A percentile compares a stretch with the other conserved stretches of the same genome.
Evolutionary conservation across 2,329 filamentous ascomycete species (phyloP).

Genomic region (Cercospora sp.): DNA sequence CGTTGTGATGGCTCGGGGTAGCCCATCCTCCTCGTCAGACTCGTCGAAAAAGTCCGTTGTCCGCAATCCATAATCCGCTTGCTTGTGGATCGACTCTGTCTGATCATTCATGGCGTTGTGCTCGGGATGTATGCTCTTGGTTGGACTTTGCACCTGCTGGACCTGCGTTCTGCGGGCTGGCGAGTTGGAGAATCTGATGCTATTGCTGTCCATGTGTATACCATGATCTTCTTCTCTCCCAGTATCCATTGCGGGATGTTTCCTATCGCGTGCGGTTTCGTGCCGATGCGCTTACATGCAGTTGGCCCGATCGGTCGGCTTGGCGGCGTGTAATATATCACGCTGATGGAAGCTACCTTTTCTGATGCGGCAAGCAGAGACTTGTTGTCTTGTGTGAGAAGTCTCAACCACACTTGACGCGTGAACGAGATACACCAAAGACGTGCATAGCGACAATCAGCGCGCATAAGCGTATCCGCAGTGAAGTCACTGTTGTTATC

Average conservation of each 20-base stretch:
- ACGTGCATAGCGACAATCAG: constrained; percentile 4
- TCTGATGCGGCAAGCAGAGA: neutral
- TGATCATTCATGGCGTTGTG: constrained; percentile 21
- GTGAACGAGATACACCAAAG: neutral
- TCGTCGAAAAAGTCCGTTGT: constrained; percentile 43
- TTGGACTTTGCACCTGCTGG: constrained; percentile 38
- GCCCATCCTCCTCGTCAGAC: constrained; percentile 30
- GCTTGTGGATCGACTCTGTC: constrained; percentile 36
- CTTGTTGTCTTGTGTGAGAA: neutral
- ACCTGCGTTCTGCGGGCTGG: constrained; percentile 39
- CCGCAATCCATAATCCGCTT: constrained; percentile 35
- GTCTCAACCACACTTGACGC: neutral
- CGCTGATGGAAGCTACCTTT: neutral
- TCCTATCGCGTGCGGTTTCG: constrained; percentile 6
- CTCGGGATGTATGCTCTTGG: constrained; percentile 40
- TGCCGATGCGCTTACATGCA: constrained; percentile 13
- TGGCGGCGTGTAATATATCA: neutral
- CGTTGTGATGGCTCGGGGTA: constrained; percentile 7
- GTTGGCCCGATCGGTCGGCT: neutral
- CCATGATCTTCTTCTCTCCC: neutral
- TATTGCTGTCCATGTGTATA: constrained; percentile 15
- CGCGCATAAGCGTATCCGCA: constrained; percentile 13
- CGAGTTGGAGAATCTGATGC: constrained; percentile 36
- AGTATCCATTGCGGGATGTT: constrained; percentile 13
- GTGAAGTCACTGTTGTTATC: constrained; percentile 16